Conservation (phyloP, 1,139 yeast species). For the Nadsonia commutata region DNA sequence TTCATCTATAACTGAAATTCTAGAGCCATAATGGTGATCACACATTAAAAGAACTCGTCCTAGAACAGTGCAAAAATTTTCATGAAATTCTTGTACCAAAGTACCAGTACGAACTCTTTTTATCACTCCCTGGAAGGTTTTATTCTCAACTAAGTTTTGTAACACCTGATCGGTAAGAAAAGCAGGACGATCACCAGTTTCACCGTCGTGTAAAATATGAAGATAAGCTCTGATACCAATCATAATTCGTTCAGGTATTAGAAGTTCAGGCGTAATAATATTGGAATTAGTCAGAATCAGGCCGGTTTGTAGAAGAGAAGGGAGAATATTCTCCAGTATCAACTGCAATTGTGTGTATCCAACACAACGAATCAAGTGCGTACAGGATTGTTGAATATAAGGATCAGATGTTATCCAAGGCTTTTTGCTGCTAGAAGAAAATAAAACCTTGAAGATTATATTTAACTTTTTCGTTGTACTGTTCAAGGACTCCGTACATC, state of each 20-base stretch:
- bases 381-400: slow-evolving; percentile 46
- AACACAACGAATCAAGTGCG: slow-evolving; percentile 57
- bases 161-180: slow-evolving; percentile 41
- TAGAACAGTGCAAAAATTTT: slow-evolving; percentile 56
- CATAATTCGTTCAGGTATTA: slow-evolving; percentile 56
- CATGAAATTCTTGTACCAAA: slow-evolving; percentile 33
- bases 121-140: slow-evolving; percentile 4
- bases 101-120: slow-evolving; percentile 9
- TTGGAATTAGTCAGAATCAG: slow-evolving; percentile 12
- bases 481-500: slow-evolving; percentile 79
- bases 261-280: slow-evolving; percentile 37
- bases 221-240: slow-evolving; percentile 60
- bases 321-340: slow-evolving; percentile 59
- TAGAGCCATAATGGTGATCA: slow-evolving; percentile 31
- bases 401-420: slow-evolving; percentile 51
- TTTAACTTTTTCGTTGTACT: slow-evolving; percentile 63
- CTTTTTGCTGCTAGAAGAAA: slow-evolving; percentile 37
- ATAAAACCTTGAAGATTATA: slow-evolving; percentile 40
- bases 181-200: slow-evolving; percentile 43
- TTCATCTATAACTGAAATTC: slow-evolving; percentile 13
- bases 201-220: slow-evolving; percentile 48
- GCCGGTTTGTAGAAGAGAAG: slow-evolving; percentile 30
- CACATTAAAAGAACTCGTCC: slow-evolving; percentile 42
- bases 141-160: slow-evolving; percentile 4
- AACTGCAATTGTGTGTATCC: slow-evolving; percentile 72